Evolutionary conservation across 208 protist genomes (phyloP).

Genomic region (Polymyxa betae): DNA sequence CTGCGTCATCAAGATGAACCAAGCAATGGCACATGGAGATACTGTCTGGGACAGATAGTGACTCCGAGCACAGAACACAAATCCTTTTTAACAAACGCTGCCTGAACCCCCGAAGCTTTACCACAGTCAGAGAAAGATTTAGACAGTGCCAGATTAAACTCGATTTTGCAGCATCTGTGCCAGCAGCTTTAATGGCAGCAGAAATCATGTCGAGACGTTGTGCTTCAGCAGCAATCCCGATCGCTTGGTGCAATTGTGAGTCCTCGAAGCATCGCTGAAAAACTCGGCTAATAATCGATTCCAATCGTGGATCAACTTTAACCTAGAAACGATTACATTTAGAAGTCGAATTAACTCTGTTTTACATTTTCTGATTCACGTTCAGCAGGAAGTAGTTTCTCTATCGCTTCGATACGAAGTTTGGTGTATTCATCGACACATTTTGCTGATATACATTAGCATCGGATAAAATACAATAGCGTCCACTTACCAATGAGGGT

Average conservation of each 20-base stretch:
- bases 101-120: constrained; percentile 75
- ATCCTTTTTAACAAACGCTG: constrained; percentile 31
- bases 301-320: constrained; percentile 65
- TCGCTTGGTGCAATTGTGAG: constrained; percentile 76
- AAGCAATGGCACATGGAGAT: constrained; percentile 88
- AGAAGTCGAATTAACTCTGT: constrained; percentile 66
- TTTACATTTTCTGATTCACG: too few species aligned
- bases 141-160: constrained; percentile 57
- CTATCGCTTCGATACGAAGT: constrained; percentile 70
- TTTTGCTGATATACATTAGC: constrained; percentile 75
- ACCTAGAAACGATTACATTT: constrained; percentile 65
- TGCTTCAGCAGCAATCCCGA: constrained; percentile 80
- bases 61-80: constrained; percentile 75
- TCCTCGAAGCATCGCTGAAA: constrained; percentile 74
- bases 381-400: too few species aligned
- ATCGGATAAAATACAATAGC: constrained; percentile 25
- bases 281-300: constrained; percentile 73
- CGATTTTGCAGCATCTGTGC: not conserved
- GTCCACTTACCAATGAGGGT: constrained; percentile 55
- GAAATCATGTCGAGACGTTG: constrained; percentile 78
- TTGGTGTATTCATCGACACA: constrained; percentile 90
- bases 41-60: constrained; percentile 78
- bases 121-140: not conserved
- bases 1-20: constrained; percentile 86
- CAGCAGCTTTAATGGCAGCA: not conserved